These are phyloP conservation scores for Magnaporthiopsis poae DNA, from an alignment of 2,329 filamentous ascomycete genomes.

Conservation along the genomic window DNA sequence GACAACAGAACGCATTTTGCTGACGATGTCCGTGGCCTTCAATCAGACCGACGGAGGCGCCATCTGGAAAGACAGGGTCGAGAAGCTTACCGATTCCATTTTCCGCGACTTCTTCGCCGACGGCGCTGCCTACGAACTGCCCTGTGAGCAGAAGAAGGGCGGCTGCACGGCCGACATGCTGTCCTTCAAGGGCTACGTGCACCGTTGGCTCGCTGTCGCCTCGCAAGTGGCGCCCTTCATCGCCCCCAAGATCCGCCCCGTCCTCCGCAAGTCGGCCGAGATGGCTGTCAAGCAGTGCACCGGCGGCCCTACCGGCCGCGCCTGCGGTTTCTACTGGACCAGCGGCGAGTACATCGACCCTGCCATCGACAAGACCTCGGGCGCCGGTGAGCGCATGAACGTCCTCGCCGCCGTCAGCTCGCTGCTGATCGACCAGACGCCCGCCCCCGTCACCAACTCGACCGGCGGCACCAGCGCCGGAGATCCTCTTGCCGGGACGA, in stretches of 20 bases:
- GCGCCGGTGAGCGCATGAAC: conserved; percentile 44
- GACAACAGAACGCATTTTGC: background rate
- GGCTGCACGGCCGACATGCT: conserved; percentile 63
- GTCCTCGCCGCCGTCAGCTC: conserved; percentile 39
- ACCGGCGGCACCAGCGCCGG: conserved; percentile 34
- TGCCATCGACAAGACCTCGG: conserved; percentile 28
- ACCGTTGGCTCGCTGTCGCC: conserved; percentile 53
- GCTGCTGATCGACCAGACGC: conserved; percentile 26
- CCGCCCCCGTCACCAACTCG: conserved; percentile 24
- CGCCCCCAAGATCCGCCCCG: conserved; percentile 42
- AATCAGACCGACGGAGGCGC: conserved; percentile 38
- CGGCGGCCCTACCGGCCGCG: conserved; percentile 32
- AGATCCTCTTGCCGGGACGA: conserved; percentile 20
- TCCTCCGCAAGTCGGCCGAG: conserved; percentile 46
- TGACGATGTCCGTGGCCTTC: background rate
- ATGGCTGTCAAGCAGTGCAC: conserved; percentile 54
- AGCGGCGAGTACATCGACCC: conserved; percentile 22
- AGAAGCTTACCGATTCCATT: conserved; percentile 43
- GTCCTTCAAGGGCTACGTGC: conserved; percentile 62
- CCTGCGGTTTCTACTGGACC: conserved; percentile 58
- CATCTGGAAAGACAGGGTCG: conserved; percentile 45
- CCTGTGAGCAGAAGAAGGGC: conserved; percentile 22
- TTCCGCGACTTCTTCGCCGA: conserved; percentile 44
- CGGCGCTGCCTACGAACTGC: conserved; percentile 52
- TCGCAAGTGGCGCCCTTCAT: conserved; percentile 55